Evolutionary conservation across 768 basidiomycete genomes (phyloP), one percentile per base, ranked within the genome.

Genomic region (Trametes villosa): DNA sequence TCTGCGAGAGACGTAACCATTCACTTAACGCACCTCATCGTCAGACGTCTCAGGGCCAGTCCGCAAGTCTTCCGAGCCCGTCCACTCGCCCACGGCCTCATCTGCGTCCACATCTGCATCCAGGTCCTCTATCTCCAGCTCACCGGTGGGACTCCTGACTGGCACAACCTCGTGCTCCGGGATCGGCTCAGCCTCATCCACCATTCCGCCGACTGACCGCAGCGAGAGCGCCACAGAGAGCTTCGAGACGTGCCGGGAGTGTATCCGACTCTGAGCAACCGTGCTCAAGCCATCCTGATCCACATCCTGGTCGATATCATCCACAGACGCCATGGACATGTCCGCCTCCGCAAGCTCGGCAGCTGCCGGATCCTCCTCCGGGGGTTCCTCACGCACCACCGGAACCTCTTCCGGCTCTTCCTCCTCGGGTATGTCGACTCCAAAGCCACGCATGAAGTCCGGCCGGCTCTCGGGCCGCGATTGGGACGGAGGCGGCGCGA

Each of bases 371-470:
- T 38, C 36, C 7, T 4, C 15, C 7, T 67, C 65, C 17, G 67
- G 69, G 18, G 60, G 44, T 9, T 64, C 62, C 34, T 66, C 64
- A 9, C 62, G 59, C 4, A 55, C 63, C 6, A 52, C 60, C 50
- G 83, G 81, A 49, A 81, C 83, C 60, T 79, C 81, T 41, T 83
- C 82, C 60, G 89, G 88, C 65, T 91, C 90, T 36, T 83, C 86
- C 68, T 92, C 91, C 60, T 90, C 86, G 3, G 90, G 86, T 58
- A 86, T 84, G 62, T 94, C 91, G 57, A 94, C 69, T 12, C 92
- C 91, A 74, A 94, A 94, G 6, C 92, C 92, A 61, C 87, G 82
- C 49, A 76, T 74, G 69, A 93, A 94, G 72, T 94, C 91, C 5
- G 88, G 84, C 34, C 85, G 79, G 44, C 79, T 86, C 57, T 81